Base-by-base conservation (phyloP, 768 basidiomycete genomes). In the Calocybe indica region DNA sequence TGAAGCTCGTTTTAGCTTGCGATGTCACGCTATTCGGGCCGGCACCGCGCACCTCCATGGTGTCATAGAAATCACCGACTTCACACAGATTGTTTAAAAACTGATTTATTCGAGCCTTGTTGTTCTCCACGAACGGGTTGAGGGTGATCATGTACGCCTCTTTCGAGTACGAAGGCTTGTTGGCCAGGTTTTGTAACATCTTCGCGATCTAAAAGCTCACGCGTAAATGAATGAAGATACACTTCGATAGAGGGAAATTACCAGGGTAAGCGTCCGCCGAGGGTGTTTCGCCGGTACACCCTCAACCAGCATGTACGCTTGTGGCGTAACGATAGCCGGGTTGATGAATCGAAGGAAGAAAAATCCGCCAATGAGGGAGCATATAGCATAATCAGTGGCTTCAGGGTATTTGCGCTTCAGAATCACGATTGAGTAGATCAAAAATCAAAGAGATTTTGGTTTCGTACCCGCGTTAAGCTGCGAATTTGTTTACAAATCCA, bases 401-500 rank as follows among this genome's bases (percentile, higher is more conserved):
- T 99, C 96, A 1, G 96, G 96, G 66, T 98, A 99, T 75, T 98
- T 98, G 46, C 96, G 80, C 96, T 98, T 62, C 13, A 45, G 11
- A 30, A 40, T 40, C 7, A 42, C n/a, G 6, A 47, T 50, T 43
- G 49, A 49, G 3, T 37, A 29, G 39, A 33, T 22, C 22, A n/a
- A 14, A 12, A 32, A 15, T 40, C 12, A 11, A 47, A 42, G 13
- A 32, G 39, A 33, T n/a, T 7, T 30, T 44, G 47, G 41, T 13
- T 40, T 69, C 82, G 48, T 57, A 97, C 95, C 71, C 92, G 77
- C 43, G 95, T 98, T 62, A 99, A 67, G 72, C 92, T 95, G 52
- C 93, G 75, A 62, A 99, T 99, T 68, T 99, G 96, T 68, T 99
- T 99, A 72, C 96, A 99, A 62, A 99, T 99, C 96, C 96, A 99